Evolutionary conservation across 208 protist genomes (phyloP).

Genomic region (Strigomonas galati): DNA sequence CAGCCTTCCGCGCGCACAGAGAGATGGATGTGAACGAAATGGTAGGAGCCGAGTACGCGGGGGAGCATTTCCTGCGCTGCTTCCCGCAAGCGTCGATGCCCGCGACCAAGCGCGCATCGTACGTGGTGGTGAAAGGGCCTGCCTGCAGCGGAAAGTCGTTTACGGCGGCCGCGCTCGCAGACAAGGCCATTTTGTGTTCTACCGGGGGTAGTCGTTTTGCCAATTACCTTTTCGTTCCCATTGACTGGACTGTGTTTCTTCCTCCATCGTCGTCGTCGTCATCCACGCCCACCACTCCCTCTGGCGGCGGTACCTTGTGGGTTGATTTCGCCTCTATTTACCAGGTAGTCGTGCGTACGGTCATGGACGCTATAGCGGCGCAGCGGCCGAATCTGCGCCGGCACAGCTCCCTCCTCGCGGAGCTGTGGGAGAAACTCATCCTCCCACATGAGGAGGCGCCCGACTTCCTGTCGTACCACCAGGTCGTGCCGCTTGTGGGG

Average conservation of each 20-base stretch:
- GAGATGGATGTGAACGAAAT: conserved; percentile 19
- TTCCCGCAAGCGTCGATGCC: neutral
- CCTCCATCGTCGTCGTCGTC: neutral
- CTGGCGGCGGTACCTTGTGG: conserved; percentile 14
- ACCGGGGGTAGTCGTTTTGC: conserved; percentile 22
- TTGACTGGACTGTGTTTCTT: conserved; percentile 62
- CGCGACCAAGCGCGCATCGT: neutral
- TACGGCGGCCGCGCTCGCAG: conserved; percentile 30
- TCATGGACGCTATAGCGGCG: conserved; percentile 56
- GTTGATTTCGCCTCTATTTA: conserved; percentile 41
- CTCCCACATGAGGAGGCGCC: conserved; percentile 13
- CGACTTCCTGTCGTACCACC: conserved; percentile 27
- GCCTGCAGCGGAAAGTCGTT: conserved; percentile 65
- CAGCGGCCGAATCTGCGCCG: conserved; percentile 53
- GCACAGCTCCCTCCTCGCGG: conserved; percentile 27
- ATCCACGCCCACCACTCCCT: too few species aligned
- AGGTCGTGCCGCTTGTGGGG: conserved; percentile 37
- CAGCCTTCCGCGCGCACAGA: conserved; percentile 19
- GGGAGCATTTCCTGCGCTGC: neutral
- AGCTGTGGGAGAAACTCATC: conserved; percentile 65
- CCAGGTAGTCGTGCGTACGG: conserved; percentile 39
- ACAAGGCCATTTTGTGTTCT: conserved; percentile 24
- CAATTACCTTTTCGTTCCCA: conserved; percentile 42
- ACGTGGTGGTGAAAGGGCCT: conserved; percentile 58
- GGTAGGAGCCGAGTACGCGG: neutral